These are phyloP conservation scores for Balansia obtecta DNA, from an alignment of 2,329 filamentous ascomycete species.

Conservation along the genomic window DNA sequence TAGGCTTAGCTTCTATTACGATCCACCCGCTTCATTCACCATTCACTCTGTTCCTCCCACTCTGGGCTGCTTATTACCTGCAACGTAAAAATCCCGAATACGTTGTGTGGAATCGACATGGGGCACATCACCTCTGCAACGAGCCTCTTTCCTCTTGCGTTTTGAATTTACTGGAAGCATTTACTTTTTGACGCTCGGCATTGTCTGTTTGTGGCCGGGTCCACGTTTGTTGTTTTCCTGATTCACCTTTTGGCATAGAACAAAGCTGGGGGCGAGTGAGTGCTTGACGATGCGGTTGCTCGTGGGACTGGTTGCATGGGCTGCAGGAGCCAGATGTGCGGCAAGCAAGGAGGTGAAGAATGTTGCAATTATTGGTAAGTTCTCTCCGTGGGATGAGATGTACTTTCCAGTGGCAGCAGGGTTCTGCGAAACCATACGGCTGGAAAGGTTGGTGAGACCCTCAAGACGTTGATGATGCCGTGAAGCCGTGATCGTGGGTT, in stretches of 20 bases:
- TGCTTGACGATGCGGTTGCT: conserved; percentile 4
- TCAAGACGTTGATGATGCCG: no score
- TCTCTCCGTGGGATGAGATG: background rate
- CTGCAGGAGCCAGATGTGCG: conserved; percentile 7
- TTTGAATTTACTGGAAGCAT: background rate
- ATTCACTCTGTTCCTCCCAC: background rate
- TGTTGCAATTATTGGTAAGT: conserved; percentile 25
- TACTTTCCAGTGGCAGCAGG: no score
- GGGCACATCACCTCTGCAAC: background rate
- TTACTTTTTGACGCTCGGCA: background rate
- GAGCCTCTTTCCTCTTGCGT: background rate
- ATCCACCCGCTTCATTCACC: background rate
- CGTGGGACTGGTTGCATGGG: conserved; percentile 6
- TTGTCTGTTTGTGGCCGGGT: background rate
- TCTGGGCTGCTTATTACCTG: background rate
- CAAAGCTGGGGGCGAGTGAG: background rate
- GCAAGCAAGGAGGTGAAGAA: conserved; percentile 16
- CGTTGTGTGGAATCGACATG: background rate
- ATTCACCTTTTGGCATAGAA: background rate
- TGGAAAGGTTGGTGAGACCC: no score
- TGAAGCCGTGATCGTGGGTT: no score
- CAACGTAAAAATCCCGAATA: background rate
- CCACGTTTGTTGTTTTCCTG: background rate
- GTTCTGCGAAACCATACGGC: no score
- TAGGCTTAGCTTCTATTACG: no score